These are phyloP conservation scores for Clonostachys byssicola DNA, from an alignment of 2,329 filamentous ascomycete genomes.

Conservation along the genomic window DNA sequence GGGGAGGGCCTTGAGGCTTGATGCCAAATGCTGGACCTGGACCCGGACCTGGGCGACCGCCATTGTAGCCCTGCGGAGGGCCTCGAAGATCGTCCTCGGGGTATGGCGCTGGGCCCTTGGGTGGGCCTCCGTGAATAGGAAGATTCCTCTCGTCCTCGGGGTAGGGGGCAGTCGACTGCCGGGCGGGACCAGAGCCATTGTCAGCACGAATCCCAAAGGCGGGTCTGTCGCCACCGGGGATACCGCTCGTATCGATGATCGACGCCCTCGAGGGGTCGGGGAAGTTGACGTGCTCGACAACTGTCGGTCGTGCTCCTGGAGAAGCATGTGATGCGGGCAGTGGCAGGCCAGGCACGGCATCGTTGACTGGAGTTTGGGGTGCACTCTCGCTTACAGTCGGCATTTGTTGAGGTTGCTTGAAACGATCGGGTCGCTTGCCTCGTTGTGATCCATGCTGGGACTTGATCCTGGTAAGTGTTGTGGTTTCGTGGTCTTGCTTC, in stretches of 20 bases:
- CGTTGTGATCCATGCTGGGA: constrained; percentile 69
- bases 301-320: constrained; percentile 29
- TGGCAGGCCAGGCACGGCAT: constrained; percentile 7
- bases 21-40: constrained; percentile 50
- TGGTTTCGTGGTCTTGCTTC: constrained; percentile 87
- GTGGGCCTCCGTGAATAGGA: constrained; percentile 35
- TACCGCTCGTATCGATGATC: constrained; percentile 16
- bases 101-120: constrained; percentile 45
- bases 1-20: constrained; percentile 28
- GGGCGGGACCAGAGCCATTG: constrained; percentile 11
- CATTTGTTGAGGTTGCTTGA: constrained; percentile 45
- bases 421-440: constrained; percentile 56
- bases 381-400: constrained; percentile 43
- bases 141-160: constrained; percentile 62
- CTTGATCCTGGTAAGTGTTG: constrained; percentile 85
- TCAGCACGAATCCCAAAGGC: constrained; percentile 49
- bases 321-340: constrained; percentile 29
- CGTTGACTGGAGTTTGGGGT: constrained; percentile 16
- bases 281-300: constrained; percentile 33
- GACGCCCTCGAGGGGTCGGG: constrained; percentile 40
- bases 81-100: constrained; percentile 43
- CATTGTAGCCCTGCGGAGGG: constrained; percentile 21
- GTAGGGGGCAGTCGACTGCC: constrained; percentile 61
- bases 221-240: constrained; percentile 1
- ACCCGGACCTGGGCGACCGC: constrained; percentile 37